Evolutionary conservation across 768 basidiomycete species (phyloP).

Genomic region (Gautieria morchelliformis): DNA sequence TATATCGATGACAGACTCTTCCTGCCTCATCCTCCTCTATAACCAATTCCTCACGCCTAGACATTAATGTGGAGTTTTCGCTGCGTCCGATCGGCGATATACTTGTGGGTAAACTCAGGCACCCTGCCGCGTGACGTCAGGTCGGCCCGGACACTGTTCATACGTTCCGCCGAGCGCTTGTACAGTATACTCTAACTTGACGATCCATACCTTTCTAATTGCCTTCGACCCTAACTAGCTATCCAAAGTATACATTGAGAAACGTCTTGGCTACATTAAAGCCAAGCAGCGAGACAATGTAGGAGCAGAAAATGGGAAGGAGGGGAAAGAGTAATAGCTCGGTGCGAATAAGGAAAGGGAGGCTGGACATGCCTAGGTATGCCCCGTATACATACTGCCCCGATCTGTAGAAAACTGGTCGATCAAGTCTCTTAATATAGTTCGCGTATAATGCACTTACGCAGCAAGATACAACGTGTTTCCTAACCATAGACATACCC

Average conservation of each 20-base stretch:
- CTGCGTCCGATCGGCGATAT: too few relatives aligned
- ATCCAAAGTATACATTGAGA: conserved; percentile 72
- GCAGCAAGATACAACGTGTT: conserved; percentile 88
- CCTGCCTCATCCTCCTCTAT: conserved; percentile 1
- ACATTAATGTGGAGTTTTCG: neutral
- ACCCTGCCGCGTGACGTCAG: too few relatives aligned
- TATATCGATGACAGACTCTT: neutral
- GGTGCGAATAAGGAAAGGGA: conserved; percentile 89
- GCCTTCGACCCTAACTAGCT: conserved; percentile 1
- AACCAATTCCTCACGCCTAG: neutral
- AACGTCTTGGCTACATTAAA: conserved; percentile 84
- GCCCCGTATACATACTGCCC: conserved; percentile 89
- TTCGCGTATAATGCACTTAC: conserved; percentile 31
- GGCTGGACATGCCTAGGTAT: conserved; percentile 75
- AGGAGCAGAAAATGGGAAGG: conserved; percentile 77
- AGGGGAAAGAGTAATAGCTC: conserved; percentile 88
- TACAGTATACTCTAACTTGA: too few relatives aligned
- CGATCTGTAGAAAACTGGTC: conserved; percentile 31
- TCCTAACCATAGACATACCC: conserved; percentile 91
- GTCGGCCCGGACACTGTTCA: too few relatives aligned
- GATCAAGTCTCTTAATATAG: neutral
- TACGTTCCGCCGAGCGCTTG: too few relatives aligned
- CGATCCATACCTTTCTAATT: too few relatives aligned
- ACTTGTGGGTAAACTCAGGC: too few relatives aligned
- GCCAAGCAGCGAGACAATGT: conserved; percentile 78